Evolutionary conservation across 1,284 basidiomycete genomes (phyloP), one percentile per base, ranked within the genome.

Genomic region (Fistulinella staudtii): DNA sequence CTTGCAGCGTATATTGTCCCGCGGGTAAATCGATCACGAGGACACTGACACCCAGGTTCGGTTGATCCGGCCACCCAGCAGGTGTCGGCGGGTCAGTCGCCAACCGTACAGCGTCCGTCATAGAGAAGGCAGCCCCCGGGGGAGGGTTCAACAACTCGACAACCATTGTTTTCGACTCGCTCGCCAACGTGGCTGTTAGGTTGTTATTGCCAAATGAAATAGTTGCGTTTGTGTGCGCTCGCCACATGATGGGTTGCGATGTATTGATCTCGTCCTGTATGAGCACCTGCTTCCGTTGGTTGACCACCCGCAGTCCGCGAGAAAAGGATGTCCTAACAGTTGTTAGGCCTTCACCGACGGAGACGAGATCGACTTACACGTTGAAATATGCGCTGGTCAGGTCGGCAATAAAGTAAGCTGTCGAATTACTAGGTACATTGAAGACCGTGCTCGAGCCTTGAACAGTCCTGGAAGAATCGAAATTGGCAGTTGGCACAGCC

Each of bases 171-270:
- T 69, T 51, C 28, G 58, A 39, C 55, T 65, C 45, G 13, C 83
- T 71, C 28, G 74, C 69, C 33, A 88, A 69, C 47, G 76, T 76
- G 52, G 80, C 73, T 9, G 75, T 79, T 58, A 78, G 70, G 24
- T 76, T 80, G 45, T 77, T 82, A 45, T 63, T 52, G 47, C 69
- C 56, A 42, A 80, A 57, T 11, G 53, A 45, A 18, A 83, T 67
- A 5, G 82, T 82, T 29, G 83, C 87, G 60, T 95, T 99, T 50
- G 96, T 98, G 68, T 99, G 94, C 75, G 93, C 90, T 39, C 93
- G 82, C 95, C 95, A 98, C 74, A 86, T 77, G 45, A 94, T 70
- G 20, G 74, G 58, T 20, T 66, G 70, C 21, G 73, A 66, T 3
- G 81, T 70, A 15, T 68, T 74, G 60, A 94, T 82, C 59, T 95